Base-by-base conservation (phyloP, 2,329 filamentous ascomycete genomes). In the Xylaria digitata region DNA sequence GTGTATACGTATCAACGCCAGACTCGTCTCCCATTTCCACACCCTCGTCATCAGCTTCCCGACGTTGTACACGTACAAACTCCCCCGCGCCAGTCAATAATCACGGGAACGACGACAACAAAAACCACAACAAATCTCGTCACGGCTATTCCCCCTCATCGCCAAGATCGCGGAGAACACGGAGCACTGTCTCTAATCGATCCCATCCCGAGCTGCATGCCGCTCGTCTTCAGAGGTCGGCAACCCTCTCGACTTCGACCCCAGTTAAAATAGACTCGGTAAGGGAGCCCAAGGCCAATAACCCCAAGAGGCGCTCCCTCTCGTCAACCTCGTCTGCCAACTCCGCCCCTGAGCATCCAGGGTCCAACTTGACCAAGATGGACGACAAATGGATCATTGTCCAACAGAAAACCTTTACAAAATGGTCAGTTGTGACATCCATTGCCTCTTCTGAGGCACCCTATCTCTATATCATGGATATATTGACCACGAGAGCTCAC, bases 361-460 rank as follows among this genome's bases (percentile, higher is more conserved):
- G 70, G 71, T 71, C 69, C 61, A 82, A 79, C 70, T 78, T 84
- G 70, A 81, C 80, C 75, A 89, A 83, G 79, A 90, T 90, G 88
- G 87, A 90, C 80, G 86, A 90, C 79, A 84, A 85, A 79, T 91
- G 89, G 89, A 86, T 91, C 75, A 89, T 85, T 77, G 94, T 97
- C 81, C 95, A 98, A 84, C 92, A 98, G 81, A 99, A 98, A 87
- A 99, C 96, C 32, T 99, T 99, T 81, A 97, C 94, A 66, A 99
- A 98, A 92, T 99, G 96, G 91, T 92, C 76, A 75, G 82, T 77
- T 67, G 26, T 40, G 23, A 50, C 52, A 26, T 60, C 19, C 43
- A 19, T 34, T 52, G 17, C 40, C 56, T 40, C 49, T 46, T 19
- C 58, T 55, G 66, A 73, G 69, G 71, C 65, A 67, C 61, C 68